Base-by-base conservation (phyloP, 1,284 basidiomycete genomes). In the Sporisorium sorghi region DNA sequence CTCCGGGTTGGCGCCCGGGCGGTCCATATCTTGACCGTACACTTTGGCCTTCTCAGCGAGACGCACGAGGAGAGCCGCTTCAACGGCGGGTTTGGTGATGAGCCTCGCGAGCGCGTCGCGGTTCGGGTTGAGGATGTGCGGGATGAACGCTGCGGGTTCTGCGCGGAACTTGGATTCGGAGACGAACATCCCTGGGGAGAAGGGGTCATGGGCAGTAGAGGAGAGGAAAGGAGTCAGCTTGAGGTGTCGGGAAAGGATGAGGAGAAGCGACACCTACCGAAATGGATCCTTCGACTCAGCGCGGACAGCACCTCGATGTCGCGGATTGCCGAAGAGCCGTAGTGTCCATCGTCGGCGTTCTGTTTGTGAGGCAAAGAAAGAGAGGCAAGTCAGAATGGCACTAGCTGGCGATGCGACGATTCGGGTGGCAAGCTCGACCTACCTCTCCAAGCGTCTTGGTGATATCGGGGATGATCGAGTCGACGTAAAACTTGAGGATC, bases 61-160 rank as follows among this genome's bases (percentile, higher is more conserved):
- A 24, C 97, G 89, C 51, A 90, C 87, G n/a, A 99, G 89, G 10
- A 99, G 87, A 58, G 90, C 91, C 17, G 88, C 89, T 84, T 99
- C 97, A 33, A 99, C 95, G 58, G 92, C 94, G 0, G 95, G 94
- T 85, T 98, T 99, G 17, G 94, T 97, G 85, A 99, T 98, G 42
- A 99, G 87, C 0, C 85, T 90, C 14, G 92, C 93, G 11, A 86
- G 79, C 5, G 76, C 79, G 14, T 97, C 88, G 5, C 90, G 91
- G 85, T 99, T 92, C 2, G 90, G 90, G 1, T 88, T 88, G 47
- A 89, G 88, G 82, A 99, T 99, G 85, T 94, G 93, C 0, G 93
- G 92, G 69, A 99, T 90, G 85, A 98, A 99, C 14, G 90, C 90
- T 26, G 91, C 88, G 10, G 97, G 96, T 69, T 92, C 87, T 32